These are phyloP conservation scores for Orbilia javanica DNA, from an alignment of 2,329 filamentous ascomycete species.

Conservation along the genomic window DNA sequence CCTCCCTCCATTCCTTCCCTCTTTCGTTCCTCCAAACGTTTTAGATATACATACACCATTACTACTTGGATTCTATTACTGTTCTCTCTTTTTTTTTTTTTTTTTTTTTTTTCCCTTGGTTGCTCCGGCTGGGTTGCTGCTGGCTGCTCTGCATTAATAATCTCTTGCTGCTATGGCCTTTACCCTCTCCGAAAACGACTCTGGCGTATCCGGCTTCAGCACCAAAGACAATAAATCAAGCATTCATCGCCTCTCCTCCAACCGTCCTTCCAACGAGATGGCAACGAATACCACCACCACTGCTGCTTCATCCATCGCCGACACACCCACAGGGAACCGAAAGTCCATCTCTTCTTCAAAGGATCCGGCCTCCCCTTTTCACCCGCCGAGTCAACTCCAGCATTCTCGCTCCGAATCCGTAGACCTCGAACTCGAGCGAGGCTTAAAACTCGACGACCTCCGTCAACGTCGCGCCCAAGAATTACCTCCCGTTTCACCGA, in stretches of 20 bases:
- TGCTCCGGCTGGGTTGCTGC: not conserved
- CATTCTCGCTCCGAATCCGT: constrained; percentile 51
- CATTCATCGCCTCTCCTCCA: constrained; percentile 57
- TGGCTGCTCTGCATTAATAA: constrained; percentile 1
- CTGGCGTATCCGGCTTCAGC: constrained; percentile 58
- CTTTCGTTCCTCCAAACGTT: constrained; percentile 1
- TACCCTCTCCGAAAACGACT: constrained; percentile 59
- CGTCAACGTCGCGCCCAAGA: constrained; percentile 54
- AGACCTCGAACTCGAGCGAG: constrained; percentile 58
- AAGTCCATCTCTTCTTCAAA: constrained; percentile 47
- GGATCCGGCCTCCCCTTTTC: constrained; percentile 28
- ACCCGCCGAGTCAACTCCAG: constrained; percentile 21
- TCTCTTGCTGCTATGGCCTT: constrained; percentile 58
- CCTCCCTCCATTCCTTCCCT: not conserved
- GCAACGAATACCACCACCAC: constrained; percentile 56
- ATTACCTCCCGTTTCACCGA: constrained; percentile 33
- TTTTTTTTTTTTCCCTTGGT: too few species aligned
- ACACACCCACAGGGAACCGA: constrained; percentile 40
- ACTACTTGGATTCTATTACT: not conserved
- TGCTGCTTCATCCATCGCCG: constrained; percentile 54
- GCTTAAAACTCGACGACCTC: constrained; percentile 60
- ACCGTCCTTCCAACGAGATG: constrained; percentile 59
- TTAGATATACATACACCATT: constrained; percentile 14
- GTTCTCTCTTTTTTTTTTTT: too few species aligned
- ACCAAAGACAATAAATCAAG: constrained; percentile 56